Base-by-base conservation (phyloP, 163 green algal species). In the Scenedesmus sp. region DNA sequence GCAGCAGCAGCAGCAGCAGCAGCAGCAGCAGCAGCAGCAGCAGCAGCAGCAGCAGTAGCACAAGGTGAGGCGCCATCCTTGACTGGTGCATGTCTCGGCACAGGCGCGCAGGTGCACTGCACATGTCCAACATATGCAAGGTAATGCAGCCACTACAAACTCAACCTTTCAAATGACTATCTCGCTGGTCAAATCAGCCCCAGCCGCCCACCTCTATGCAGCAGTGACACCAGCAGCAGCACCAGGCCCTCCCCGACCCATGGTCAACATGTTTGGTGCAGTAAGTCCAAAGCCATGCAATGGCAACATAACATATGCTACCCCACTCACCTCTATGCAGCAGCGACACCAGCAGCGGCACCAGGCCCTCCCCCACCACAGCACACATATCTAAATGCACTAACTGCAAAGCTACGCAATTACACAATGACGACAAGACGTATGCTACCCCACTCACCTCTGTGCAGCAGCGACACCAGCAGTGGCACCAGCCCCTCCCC, bases 291-390 rank as follows among this genome's bases (percentile, higher is more conserved):
- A 46, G 34, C 0, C 34, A 46, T 46, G 8, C 59, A 70, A 20
- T 12, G 10, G 10, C 62, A 46, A 70, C 62, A 70, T 70, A 16
- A 70, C 62, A 46, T 18, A 16, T 23, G 62, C 18, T 16, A 70
- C 2, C 8, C 18, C 12, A 4, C 88, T 59, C 18, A 88, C 79
- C 79, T 23, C 62, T 70, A 4, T 55, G n/a, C 3, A 95, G 85
- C 84, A 95, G 86, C n/a, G 90, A 82, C 91, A 95, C 82, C 64
- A 95, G 76, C 16, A 92, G 82, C 13, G 92, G 92, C 86, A 95
- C 94, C 60, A 88, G 60, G 3, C 94, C 94, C n/a, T 74, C 57
- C 6, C 87, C 84, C 18, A 95, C 94, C 54, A 95, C 82, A 52
- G 91, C 73, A 85, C 34, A 46, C 34, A 46, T 46, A 46, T 46